These are phyloP conservation scores for Chenopodium formosanum DNA, from an alignment of 148 eudicot genomes.

Conservation along the genomic window DNA sequence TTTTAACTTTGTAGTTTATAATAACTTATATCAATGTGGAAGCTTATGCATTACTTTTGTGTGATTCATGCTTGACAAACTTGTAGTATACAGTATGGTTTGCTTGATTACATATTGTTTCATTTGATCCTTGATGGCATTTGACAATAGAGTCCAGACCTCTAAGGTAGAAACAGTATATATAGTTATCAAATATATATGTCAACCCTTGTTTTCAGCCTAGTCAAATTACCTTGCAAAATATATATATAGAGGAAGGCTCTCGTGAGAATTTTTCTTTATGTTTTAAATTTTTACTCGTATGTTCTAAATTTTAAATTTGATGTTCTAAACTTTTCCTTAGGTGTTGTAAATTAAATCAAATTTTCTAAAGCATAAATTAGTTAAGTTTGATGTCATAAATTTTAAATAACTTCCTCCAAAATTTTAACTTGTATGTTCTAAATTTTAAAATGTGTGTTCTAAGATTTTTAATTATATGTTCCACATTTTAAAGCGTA, in stretches of 20 bases:
- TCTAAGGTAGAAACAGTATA: neutral
- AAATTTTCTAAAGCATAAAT: too few relatives aligned
- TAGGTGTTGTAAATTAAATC: too few relatives aligned
- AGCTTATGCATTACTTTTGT: neutral
- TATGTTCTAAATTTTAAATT: too few relatives aligned
- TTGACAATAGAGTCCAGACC: neutral
- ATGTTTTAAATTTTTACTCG: too few relatives aligned
- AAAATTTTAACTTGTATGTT: too few relatives aligned
- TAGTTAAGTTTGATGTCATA: too few relatives aligned
- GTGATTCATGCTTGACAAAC: neutral
- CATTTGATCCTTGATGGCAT: neutral
- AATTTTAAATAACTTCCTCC: too few relatives aligned
- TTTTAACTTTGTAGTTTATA: neutral
- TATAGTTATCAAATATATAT: neutral
- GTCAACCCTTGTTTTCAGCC: neutral
- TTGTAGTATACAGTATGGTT: neutral
- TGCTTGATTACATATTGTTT: neutral
- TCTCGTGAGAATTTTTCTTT: too few relatives aligned
- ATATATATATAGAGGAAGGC: neutral
- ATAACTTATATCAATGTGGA: neutral
- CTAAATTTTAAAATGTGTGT: too few relatives aligned
- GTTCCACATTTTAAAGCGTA: too few relatives aligned
- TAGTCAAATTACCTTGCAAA: neutral
- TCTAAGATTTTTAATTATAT: too few relatives aligned
- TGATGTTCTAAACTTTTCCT: too few relatives aligned